Conservation (phyloP, 352 stramenopile genomes). For the Peronospora belbahrii region DNA sequence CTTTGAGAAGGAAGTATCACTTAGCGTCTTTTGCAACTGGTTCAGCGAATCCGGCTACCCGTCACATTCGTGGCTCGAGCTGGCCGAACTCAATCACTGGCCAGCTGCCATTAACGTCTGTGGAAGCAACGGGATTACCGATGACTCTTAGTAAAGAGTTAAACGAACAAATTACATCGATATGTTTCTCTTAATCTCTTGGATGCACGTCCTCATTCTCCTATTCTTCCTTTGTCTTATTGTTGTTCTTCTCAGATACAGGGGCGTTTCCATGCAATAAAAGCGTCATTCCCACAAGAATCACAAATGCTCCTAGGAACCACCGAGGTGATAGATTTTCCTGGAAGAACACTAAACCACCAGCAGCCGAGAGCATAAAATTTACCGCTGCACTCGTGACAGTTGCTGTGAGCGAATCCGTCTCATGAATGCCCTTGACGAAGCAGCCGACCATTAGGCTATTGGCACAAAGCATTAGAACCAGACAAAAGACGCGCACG, state of each 20-base stretch:
- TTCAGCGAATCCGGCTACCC: conserved; percentile 60
- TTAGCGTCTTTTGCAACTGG: conserved; percentile 70
- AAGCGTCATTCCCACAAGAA: conserved; percentile 59
- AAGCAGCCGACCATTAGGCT: conserved; percentile 77
- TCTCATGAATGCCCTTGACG: conserved; percentile 74
- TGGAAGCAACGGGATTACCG: conserved; percentile 32
- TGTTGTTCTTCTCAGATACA: not conserved
- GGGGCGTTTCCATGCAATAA: conserved; percentile 53
- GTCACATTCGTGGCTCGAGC: conserved; percentile 70
- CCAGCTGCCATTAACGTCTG: conserved; percentile 65
- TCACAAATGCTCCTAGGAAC: conserved; percentile 67
- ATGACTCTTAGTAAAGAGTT: conserved; percentile 15
- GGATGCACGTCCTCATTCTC: conserved; percentile 2
- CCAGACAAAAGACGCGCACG: conserved; percentile 46
- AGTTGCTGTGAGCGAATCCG: conserved; percentile 78
- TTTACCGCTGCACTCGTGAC: conserved; percentile 76
- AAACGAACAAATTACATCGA: conserved; percentile 10
- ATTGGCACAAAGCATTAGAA: conserved; percentile 65
- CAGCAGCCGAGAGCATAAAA: conserved; percentile 69
- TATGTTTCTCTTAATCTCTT: no score
- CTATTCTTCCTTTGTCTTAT: conserved; percentile 24
- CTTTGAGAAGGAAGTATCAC: conserved; percentile 34
- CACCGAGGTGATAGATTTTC: conserved; percentile 63
- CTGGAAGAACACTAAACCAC: conserved; percentile 53
- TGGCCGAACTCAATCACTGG: conserved; percentile 74